phyloP scores from a whole-genome alignment of 495 filamentous ascomycete genomes.

The Neurospora sublineolata region DNA sequence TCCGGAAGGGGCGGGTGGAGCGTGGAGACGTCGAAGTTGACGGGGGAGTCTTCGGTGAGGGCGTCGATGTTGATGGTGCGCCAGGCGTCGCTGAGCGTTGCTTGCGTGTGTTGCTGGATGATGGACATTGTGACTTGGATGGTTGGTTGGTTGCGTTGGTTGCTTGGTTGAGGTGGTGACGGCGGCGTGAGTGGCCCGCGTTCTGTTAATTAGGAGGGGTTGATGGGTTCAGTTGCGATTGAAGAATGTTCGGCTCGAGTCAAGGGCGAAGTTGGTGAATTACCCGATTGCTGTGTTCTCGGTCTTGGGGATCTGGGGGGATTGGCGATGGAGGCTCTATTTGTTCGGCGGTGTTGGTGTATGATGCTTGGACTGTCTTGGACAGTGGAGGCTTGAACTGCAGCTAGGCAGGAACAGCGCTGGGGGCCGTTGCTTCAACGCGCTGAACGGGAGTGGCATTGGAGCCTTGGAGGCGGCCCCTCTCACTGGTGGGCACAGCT shows the following conservation, averaged over 20 bases:
- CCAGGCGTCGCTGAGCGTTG: constrained; percentile 52
- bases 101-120: constrained; percentile 42
- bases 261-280: not conserved
- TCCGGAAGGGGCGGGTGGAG: constrained; percentile 61
- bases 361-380: not conserved
- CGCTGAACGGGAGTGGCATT: not conserved
- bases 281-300: not conserved
- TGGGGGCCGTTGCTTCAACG: not conserved
- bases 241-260: not conserved
- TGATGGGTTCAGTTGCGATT: not conserved
- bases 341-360: not conserved
- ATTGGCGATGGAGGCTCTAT: not conserved
- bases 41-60: constrained; percentile 72
- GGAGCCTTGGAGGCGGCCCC: not conserved
- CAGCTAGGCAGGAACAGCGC: not conserved
- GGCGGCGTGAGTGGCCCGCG: not conserved
- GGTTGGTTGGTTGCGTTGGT: not conserved
- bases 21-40: constrained; percentile 76
- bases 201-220: not conserved
- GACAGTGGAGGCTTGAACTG: not conserved
- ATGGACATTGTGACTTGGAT: constrained; percentile 37
- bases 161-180: not conserved
- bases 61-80: constrained; percentile 90
- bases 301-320: not conserved
- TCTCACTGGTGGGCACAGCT: not conserved